These are phyloP conservation scores for Exophiala oligosperma DNA, from an alignment of 2,329 filamentous ascomycete genomes.

Conservation along the genomic window DNA sequence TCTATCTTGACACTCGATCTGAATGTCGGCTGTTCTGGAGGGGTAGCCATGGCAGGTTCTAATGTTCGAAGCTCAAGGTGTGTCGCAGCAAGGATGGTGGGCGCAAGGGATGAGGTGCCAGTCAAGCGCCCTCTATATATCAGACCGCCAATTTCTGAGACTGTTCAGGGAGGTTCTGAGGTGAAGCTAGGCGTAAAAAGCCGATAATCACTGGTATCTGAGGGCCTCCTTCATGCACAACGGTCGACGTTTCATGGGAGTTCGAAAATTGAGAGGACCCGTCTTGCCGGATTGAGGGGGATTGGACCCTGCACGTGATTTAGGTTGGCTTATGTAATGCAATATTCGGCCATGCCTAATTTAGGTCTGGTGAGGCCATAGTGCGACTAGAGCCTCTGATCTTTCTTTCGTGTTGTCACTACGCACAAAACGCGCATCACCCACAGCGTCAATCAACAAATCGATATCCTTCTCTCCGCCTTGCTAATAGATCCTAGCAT, in stretches of 20 bases:
- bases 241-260: not conserved
- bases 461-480: constrained; percentile 3
- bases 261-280: not conserved
- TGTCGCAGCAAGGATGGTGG: constrained; percentile 8
- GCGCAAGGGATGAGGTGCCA: not conserved
- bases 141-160: not conserved
- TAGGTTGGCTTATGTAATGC: not conserved
- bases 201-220: too few relatives aligned
- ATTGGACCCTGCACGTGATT: not conserved
- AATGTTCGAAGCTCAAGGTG: not conserved
- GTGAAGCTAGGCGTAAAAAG: too few relatives aligned
- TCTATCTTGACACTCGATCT: constrained; percentile 1
- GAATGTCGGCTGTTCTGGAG: constrained; percentile 1
- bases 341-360: not conserved
- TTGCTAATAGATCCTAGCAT: constrained; percentile 1
- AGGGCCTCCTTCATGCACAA: too few relatives aligned
- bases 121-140: too few relatives aligned
- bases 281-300: not conserved
- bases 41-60: constrained; percentile 14
- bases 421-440: constrained; percentile 24
- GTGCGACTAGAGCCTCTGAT: not conserved
- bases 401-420: not conserved
- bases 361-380: not conserved
- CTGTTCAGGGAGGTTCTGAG: not conserved
- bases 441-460: too few relatives aligned